Evolutionary conservation across 495 filamentous ascomycete species (phyloP).

Genomic region (Aspergillus conjunctus): DNA sequence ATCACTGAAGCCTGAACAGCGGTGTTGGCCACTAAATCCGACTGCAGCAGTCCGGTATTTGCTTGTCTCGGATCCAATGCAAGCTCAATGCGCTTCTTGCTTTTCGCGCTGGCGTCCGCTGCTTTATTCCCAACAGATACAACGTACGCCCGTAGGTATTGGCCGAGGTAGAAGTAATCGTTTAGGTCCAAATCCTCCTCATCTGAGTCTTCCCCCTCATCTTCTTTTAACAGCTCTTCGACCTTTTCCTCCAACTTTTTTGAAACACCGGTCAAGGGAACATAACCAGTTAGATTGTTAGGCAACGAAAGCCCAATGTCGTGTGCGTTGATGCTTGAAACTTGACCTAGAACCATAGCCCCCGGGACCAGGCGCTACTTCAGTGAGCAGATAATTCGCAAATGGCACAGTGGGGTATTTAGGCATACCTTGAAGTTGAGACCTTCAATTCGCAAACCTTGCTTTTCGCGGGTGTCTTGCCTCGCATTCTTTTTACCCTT

Average conservation of each 20-base stretch:
- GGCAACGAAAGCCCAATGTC: conserved; percentile 81
- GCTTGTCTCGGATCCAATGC: conserved; percentile 73
- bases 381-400: conserved; percentile 38
- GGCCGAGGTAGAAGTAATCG: conserved; percentile 75
- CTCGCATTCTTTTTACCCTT: conserved; percentile 52
- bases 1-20: conserved; percentile 84
- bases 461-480: conserved; percentile 50
- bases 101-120: conserved; percentile 63
- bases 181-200: conserved; percentile 68
- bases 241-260: conserved; percentile 67
- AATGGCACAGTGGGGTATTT: conserved; percentile 3
- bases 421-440: conserved; percentile 80
- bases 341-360: conserved; percentile 81
- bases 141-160: conserved; percentile 87
- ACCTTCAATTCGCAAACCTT: conserved; percentile 74
- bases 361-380: conserved; percentile 76
- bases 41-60: conserved; percentile 70
- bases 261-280: conserved; percentile 89
- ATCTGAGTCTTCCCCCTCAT: conserved; percentile 55
- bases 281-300: conserved; percentile 88
- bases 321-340: conserved; percentile 76
- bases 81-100: conserved; percentile 80
- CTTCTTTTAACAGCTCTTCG: conserved; percentile 61
- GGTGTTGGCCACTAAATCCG: conserved; percentile 68
- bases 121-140: conserved; percentile 61